Conservation (phyloP, 192 early-diverging fungal genomes). For the Glomus cerebriforme region DNA sequence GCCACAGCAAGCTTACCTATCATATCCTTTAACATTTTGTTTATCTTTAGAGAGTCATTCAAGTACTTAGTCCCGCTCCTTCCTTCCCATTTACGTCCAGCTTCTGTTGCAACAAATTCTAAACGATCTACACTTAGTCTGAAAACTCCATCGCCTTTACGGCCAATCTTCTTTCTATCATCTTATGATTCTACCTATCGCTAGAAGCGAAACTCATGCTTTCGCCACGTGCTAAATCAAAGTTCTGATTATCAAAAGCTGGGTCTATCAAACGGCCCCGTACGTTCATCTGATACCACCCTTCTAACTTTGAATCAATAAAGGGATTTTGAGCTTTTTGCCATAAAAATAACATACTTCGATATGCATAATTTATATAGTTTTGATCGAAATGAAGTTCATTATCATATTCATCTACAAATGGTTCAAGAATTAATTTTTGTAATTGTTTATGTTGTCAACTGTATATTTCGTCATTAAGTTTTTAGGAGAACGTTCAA, state of each 20-base stretch:
- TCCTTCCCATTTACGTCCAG: not conserved
- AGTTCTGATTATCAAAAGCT: constrained; percentile 4
- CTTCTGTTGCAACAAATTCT: constrained; percentile 22
- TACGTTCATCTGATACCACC: constrained; percentile 10
- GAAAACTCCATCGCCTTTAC: constrained; percentile 7
- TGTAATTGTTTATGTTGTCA: not conserved
- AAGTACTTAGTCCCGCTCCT: not conserved
- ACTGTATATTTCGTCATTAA: not conserved
- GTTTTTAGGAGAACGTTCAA: constrained; percentile 7
- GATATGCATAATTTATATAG: not conserved
- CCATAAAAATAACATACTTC: constrained; percentile 12
- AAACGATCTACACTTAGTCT: not conserved
- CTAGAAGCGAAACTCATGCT: not conserved
- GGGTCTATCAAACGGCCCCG: constrained; percentile 3
- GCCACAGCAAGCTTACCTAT: not conserved
- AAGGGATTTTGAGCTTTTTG: not conserved
- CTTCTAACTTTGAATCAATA: not conserved
- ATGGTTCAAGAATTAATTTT: not conserved
- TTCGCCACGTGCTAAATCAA: constrained; percentile 12
- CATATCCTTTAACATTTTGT: constrained; percentile 26
- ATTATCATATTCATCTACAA: constrained; percentile 8
- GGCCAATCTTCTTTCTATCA: not conserved
- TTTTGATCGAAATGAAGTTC: constrained; percentile 14
- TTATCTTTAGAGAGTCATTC: not conserved
- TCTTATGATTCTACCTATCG: not conserved